Base-by-base conservation (phyloP, 2,329 filamentous ascomycete genomes). In the Colletotrichum cordylinicola region DNA sequence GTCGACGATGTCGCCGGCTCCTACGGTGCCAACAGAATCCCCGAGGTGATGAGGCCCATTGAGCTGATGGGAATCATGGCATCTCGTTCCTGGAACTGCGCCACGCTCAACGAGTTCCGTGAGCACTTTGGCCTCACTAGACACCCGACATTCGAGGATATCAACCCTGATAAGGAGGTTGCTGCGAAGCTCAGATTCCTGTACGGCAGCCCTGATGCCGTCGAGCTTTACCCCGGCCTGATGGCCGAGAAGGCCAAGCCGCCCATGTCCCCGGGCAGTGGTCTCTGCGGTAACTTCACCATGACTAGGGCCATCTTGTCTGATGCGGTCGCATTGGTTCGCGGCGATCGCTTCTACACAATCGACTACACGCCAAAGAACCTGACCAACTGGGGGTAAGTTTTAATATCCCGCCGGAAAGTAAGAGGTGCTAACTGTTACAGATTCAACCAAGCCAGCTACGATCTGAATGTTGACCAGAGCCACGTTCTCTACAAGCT, bases 401-500 rank as follows among this genome's bases (percentile, higher is more conserved):
- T 67, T 18, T 37, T 21, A 7, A 18, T 13, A 48, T 1, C 3
- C 8, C 24, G 9, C 13, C 2, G 24, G 4, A n/a, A 29, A 8
- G 10, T 7, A 8, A 2, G 8, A n/a, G 61, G 18, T 5, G 9
- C 33, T 66, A 12, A 67, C 18, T 7, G 3, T 24, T 58, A 9
- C 31, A 75, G 77, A 66, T 80, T 67, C 80, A 86, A 87, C 29
- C 89, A 91, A 78, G 89, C 87, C 56, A 86, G 90, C 18, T 90
- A 87, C 56, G 91, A 94, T 78, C 81, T 86, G 13, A 88, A 86
- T 69, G 85, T 93, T 64, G 89, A 93, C 79, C 89, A 93, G 78
- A 92, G 92, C 24, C 91, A 90, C 79, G 89, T 94, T 6, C 89
- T 93, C 82, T 92, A 93, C 84, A 94, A 94, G 84, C 86, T 94